Conservation (phyloP, 257 asterid genomes). For the Hygrophila difformis region DNA sequence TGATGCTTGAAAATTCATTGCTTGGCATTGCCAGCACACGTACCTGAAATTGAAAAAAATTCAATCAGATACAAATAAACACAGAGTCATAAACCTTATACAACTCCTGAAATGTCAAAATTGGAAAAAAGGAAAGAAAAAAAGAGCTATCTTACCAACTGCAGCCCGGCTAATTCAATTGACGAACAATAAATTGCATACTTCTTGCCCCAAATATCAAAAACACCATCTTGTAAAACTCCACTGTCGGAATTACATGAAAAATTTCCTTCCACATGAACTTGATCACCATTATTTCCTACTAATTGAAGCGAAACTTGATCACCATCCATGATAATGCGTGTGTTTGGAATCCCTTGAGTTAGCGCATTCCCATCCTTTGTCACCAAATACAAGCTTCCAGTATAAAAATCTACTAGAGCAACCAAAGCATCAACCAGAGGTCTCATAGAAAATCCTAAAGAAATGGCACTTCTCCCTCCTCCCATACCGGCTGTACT, state of each 20-base stretch:
- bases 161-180: slow-evolving; percentile 34
- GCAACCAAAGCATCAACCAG: slow-evolving; percentile 21
- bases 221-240: neutral
- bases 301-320: slow-evolving; percentile 18
- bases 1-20: slow-evolving; percentile 9
- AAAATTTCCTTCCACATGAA: slow-evolving; percentile 22
- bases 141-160: slow-evolving; percentile 25
- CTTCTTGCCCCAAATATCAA: slow-evolving; percentile 22
- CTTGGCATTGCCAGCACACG: slow-evolving; percentile 31
- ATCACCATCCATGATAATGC: slow-evolving; percentile 13
- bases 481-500: slow-evolving; percentile 21
- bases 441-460: slow-evolving; percentile 30
- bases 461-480: slow-evolving; percentile 31
- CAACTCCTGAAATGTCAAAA: too few species aligned
- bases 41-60: slow-evolving; percentile 24
- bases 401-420: slow-evolving; percentile 17
- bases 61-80: neutral
- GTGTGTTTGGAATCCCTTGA: slow-evolving; percentile 33
- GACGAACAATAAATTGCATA: slow-evolving; percentile 30
- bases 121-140: too few species aligned
- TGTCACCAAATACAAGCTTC: slow-evolving; percentile 37
- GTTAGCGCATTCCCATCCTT: slow-evolving; percentile 31
- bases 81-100: too few species aligned
- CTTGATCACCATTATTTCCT: slow-evolving; percentile 15
- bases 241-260: slow-evolving; percentile 19